Evolutionary conservation across 768 basidiomycete genomes (phyloP).

Genomic region (Boletus subcaerulescens): DNA sequence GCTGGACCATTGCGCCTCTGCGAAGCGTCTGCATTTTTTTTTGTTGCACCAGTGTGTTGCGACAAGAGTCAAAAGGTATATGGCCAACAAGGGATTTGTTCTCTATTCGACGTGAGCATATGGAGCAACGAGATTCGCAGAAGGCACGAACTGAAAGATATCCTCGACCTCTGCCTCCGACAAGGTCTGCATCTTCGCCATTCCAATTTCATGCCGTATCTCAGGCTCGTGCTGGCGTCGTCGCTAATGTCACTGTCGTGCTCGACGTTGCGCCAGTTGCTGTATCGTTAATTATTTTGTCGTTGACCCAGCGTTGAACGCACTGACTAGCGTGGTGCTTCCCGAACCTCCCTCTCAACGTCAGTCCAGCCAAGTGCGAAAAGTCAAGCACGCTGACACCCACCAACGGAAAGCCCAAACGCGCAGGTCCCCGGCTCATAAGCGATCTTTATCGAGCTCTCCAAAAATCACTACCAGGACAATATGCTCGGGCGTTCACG

Average conservation of each 20-base stretch:
- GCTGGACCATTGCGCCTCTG: no score
- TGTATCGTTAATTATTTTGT: slow-evolving; percentile 23
- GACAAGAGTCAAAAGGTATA: no score
- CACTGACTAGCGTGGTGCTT: slow-evolving; percentile 16
- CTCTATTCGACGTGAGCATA: no score
- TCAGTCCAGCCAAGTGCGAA: slow-evolving; percentile 31
- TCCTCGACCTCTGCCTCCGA: background rate
- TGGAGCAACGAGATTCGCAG: no score
- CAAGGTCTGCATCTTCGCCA: slow-evolving; percentile 24
- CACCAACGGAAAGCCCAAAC: slow-evolving; percentile 35
- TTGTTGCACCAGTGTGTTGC: no score
- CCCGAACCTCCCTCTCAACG: slow-evolving; percentile 23
- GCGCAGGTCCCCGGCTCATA: slow-evolving; percentile 63
- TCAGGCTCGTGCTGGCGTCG: slow-evolving; percentile 16
- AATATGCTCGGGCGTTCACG: slow-evolving; percentile 87
- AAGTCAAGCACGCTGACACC: slow-evolving; percentile 36
- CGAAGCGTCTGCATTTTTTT: no score
- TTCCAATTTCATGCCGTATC: background rate
- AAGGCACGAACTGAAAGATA: no score
- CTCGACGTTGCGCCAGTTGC: slow-evolving; percentile 19
- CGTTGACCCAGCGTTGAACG: slow-evolving; percentile 15
- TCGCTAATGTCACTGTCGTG: slow-evolving; percentile 13
- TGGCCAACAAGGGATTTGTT: no score
- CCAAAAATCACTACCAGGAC: slow-evolving; percentile 78
- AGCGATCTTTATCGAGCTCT: slow-evolving; percentile 68